Base-by-base conservation (phyloP, 208 protist species). In the Trypanosoma platydactyli region DNA sequence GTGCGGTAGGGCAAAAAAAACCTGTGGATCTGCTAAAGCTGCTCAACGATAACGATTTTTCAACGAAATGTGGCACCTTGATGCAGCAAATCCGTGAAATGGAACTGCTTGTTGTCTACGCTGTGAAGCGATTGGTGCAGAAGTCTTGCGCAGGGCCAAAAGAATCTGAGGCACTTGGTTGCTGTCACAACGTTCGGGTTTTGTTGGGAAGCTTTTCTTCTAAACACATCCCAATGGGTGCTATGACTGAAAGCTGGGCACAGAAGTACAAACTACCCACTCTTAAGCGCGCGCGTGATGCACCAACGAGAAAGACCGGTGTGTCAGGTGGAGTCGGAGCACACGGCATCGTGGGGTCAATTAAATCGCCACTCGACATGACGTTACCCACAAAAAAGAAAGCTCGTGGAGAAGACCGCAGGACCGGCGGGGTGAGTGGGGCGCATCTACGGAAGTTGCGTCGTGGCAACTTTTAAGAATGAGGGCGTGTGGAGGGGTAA, bases 171-270 rank as follows among this genome's bases (percentile, higher is more conserved):
- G 64, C 75, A 5, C 49, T 86, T 24, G 81, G 73, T 1, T 83
- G 71, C 35, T 69, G 91, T 29, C 65, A 70, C 42, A 95, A 94
- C 64, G 77, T 92, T 55, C 81, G 82, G 30, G 62, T 67, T 3
- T 81, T 95, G 25, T 35, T 79, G 20, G 73, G 64, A 50, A 73
- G 78, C 46, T 85, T 92, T 38, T 59, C 81, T 38, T 53, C 73
- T 3, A 89, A 86, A 55, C 84, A 86, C 20, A 76, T 95, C 35
- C 86, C 90, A 11, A 79, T 84, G 30, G 81, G 71, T 18, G 70
- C 82, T 35, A 5, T 93, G 3, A 80, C 73, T 50, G 83, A 89
- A 64, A 93, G 86, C 66, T 95, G 89, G 89, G 22, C 27, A 13
- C 52, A 72, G 25, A 75, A 74, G 27, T 24, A 68, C n/a, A 75